Percentiles rank a stretch among this genome's conserved stretches.
Evolutionary conservation across 2,329 filamentous ascomycete genomes (phyloP).

Genomic region (Diplodia mutila): DNA sequence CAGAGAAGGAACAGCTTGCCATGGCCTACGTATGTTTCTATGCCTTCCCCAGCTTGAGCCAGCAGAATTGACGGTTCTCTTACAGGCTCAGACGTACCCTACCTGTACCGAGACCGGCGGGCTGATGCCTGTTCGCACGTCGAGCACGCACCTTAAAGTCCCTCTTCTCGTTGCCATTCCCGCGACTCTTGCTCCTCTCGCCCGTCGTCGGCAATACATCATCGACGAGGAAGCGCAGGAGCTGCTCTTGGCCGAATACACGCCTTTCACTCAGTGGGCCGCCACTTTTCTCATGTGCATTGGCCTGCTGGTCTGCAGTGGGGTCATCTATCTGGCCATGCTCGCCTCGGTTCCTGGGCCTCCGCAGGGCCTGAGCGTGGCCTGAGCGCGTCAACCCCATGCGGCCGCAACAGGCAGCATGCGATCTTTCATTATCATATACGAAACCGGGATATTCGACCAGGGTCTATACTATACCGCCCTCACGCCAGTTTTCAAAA

Average conservation of each 20-base stretch:
- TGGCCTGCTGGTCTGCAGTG: constrained; percentile 16
- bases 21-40: not conserved
- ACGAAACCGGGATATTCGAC: not conserved
- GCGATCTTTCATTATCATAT: not conserved
- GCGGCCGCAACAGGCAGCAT: constrained; percentile 9
- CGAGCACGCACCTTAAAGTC: constrained; percentile 15
- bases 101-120: constrained; percentile 7
- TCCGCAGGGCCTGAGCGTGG: constrained; percentile 7
- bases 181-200: not conserved
- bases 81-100: constrained; percentile 8
- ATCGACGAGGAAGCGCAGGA: constrained; percentile 24
- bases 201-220: not conserved
- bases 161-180: constrained; percentile 19
- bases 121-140: constrained; percentile 6
- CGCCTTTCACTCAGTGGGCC: constrained; percentile 12
- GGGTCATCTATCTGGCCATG: constrained; percentile 18
- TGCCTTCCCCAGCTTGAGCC: not conserved
- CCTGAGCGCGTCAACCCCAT: constrained; percentile 11
- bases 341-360: constrained; percentile 9
- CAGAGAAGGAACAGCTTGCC: constrained; percentile 16
- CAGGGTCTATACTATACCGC: not conserved
- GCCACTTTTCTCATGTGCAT: not conserved
- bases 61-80: not conserved
- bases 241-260: constrained; percentile 12
- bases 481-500: not conserved